Evolutionary conservation across 2,329 filamentous ascomycete genomes (phyloP), one percentile per base, ranked within the genome.

Genomic region (Pseudodiploospora longispora): DNA sequence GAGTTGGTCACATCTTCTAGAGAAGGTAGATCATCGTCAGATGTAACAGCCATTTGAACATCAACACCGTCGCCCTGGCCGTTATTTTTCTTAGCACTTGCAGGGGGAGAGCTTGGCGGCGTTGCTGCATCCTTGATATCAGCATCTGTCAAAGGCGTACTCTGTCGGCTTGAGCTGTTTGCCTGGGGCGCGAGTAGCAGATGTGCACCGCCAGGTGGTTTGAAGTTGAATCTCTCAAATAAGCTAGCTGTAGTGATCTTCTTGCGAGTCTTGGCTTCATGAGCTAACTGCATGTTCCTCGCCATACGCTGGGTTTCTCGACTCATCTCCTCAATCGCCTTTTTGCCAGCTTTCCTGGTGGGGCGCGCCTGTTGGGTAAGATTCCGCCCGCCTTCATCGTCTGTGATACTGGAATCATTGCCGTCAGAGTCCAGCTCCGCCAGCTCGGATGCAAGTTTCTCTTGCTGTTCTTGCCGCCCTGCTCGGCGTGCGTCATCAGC

Each of bases 261-360:
- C 72, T 93, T 97, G 64, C 85, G 90, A 2, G 88, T 95, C 66
- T 83, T 87, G 27, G 87, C 85, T 59, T 95, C 83, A 62, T 97
- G 90, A 1, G 86, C 80, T 40, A 98, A 75, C 63, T 97, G 91
- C 78, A 95, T 86, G 59, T 85, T 94, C 52, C 93, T 78, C 53
- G 80, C 83, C 68, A 98, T 79, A 30, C 93, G 81, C 67, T 98
- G 93, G 1, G 91, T 96, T 65, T 98, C 93, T 46, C 88, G 80
- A 55, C 85, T 85, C 84, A 98, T 96, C 54, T 97, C 91, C 59
- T 96, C 87, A 36, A 96, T 62, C 0, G 93, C 93, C 66, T 89
- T 96, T 68, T 91, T 97, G 69, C 90, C 91, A 0, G 93, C 90
- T 60, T 93, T 95, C 9, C 93, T 79, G 7, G 78, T 75, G 5